These are phyloP conservation scores for Neurospora sp. DNA, from an alignment of 495 filamentous ascomycete genomes.

Conservation along the genomic window DNA sequence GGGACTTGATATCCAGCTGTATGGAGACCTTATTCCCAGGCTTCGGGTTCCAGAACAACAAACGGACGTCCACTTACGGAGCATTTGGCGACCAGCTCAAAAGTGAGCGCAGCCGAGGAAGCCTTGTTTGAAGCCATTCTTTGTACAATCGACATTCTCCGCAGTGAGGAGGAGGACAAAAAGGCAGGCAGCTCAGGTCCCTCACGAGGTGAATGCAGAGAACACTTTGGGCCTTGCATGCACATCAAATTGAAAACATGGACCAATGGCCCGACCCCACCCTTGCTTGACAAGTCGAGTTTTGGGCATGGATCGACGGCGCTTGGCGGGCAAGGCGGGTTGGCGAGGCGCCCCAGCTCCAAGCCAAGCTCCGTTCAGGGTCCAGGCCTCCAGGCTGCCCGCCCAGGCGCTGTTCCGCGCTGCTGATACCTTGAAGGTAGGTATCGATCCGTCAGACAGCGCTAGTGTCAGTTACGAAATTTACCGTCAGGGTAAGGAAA, in stretches of 20 bases:
- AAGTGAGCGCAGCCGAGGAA: slow-evolving; percentile 55
- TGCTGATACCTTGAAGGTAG: too few relatives aligned
- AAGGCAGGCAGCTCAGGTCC: neutral
- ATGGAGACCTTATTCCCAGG: neutral
- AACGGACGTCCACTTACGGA: slow-evolving; percentile 47
- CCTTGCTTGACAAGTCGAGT: neutral
- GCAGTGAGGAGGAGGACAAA: neutral
- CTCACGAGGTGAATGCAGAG: neutral
- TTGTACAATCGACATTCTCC: slow-evolving; percentile 24
- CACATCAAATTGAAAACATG: neutral
- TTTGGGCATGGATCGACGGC: neutral
- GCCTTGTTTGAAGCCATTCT: slow-evolving; percentile 37
- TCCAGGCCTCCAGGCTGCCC: neutral
- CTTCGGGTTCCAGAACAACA: neutral
- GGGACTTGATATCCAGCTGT: neutral
- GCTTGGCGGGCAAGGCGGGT: too few relatives aligned
- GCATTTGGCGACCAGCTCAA: slow-evolving; percentile 72
- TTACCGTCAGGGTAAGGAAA: too few relatives aligned
- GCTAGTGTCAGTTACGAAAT: too few relatives aligned
- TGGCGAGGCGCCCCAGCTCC: too few relatives aligned
- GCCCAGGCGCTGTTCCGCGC: neutral
- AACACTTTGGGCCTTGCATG: neutral
- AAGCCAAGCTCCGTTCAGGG: neutral
- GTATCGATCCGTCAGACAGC: too few relatives aligned
- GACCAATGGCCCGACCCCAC: neutral